Conservation (phyloP, 768 basidiomycete species). For the Lactarius tabidus region DNA sequence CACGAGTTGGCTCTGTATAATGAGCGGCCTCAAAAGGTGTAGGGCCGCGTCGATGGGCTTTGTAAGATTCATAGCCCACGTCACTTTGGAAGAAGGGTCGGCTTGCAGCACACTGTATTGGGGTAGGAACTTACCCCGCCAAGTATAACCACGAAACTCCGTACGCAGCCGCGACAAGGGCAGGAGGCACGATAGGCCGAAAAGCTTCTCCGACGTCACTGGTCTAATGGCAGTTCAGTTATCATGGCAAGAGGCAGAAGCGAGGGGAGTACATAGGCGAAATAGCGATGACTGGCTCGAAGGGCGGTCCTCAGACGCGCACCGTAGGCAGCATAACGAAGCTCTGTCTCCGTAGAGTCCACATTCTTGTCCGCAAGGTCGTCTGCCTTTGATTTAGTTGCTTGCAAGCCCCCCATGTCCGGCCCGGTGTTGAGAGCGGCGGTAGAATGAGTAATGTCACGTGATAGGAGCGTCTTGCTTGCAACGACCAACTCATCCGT, state of each 20-base stretch:
- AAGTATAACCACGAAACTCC: conserved; percentile 82
- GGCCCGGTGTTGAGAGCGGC: conserved; percentile 26
- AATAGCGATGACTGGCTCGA: conserved; percentile 62
- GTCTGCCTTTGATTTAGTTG: conserved; percentile 48
- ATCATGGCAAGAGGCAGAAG: conserved; percentile 10
- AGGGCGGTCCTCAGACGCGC: conserved; percentile 74
- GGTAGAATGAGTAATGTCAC: conserved; percentile 2
- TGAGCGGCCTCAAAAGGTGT: conserved; percentile 60
- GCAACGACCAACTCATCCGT: conserved; percentile 9
- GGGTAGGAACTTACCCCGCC: conserved; percentile 42
- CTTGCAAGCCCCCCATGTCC: not conserved
- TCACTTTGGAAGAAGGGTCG: conserved; percentile 40
- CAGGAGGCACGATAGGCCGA: conserved; percentile 70
- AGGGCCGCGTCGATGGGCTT: conserved; percentile 65
- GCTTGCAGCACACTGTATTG: not conserved
- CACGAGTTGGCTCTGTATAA: conserved; percentile 65
- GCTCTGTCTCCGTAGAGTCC: conserved; percentile 61
- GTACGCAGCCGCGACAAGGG: conserved; percentile 71
- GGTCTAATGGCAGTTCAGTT: conserved; percentile 43
- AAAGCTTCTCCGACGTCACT: conserved; percentile 84
- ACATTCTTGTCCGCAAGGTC: conserved; percentile 59
- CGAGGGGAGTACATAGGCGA: conserved; percentile 59
- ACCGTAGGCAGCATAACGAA: conserved; percentile 74
- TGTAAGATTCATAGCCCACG: conserved; percentile 78
- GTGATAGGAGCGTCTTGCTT: conserved; percentile 2